phyloP scores from a whole-genome alignment of 495 filamentous ascomycete species.

The Lasiosphaeria hispida region DNA sequence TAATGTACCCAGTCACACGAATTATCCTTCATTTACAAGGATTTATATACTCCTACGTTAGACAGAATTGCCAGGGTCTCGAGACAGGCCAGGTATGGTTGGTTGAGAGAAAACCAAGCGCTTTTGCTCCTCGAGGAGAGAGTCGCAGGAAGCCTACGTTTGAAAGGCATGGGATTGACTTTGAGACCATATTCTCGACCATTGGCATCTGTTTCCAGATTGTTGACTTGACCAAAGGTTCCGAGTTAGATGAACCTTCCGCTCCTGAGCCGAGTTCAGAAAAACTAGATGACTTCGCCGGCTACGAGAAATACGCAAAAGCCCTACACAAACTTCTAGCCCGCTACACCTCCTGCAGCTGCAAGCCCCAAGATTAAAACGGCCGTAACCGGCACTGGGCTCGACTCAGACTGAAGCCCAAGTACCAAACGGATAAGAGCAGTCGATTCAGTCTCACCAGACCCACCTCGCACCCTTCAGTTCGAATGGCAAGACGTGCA shows the following conservation, averaged over 20 bases:
- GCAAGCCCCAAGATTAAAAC: background rate
- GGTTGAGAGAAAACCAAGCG: too few species aligned
- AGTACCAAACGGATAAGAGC: background rate
- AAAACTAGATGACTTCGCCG: background rate
- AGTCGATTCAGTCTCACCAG: conserved; percentile 1
- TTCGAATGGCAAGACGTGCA: background rate
- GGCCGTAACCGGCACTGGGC: conserved; percentile 4
- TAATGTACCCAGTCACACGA: too few species aligned
- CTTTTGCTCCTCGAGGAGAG: too few species aligned
- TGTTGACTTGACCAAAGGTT: background rate
- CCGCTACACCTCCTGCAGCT: background rate
- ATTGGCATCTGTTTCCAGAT: too few species aligned
- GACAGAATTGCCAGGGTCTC: too few species aligned
- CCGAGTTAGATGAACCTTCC: background rate
- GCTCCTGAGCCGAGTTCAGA: background rate
- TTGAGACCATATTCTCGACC: too few species aligned
- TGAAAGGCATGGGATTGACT: too few species aligned
- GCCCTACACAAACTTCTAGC: background rate
- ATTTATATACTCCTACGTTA: too few species aligned
- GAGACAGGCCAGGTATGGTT: too few species aligned
- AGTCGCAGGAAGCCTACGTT: too few species aligned
- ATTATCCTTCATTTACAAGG: too few species aligned
- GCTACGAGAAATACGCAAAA: conserved; percentile 1
- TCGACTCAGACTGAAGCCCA: background rate
- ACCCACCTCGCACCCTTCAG: background rate